Conservation (phyloP, 192 early-diverging fungal genomes). For the Linderina pennispora region DNA sequence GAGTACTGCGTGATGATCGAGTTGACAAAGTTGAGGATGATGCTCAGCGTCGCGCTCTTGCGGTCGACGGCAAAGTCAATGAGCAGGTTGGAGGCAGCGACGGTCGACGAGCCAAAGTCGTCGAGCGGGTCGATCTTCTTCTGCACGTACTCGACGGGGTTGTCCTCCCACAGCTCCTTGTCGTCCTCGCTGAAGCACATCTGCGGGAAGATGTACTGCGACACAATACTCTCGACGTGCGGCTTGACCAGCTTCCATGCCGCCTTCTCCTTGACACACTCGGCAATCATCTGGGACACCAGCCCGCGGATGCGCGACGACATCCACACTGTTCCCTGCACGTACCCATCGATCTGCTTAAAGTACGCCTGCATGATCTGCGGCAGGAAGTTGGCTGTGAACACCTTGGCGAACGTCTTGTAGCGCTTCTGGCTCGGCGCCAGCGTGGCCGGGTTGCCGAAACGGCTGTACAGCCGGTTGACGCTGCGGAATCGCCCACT, state of each 20-base stretch:
- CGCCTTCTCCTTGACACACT: slow-evolving; percentile 80
- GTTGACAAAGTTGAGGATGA: slow-evolving; percentile 77
- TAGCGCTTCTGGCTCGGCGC: slow-evolving; percentile 46
- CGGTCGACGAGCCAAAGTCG: slow-evolving; percentile 72
- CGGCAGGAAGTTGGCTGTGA: slow-evolving; percentile 86
- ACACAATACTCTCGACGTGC: slow-evolving; percentile 70
- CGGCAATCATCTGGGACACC: slow-evolving; percentile 68
- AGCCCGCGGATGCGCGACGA: slow-evolving; percentile 63
- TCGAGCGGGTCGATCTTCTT: slow-evolving; percentile 75
- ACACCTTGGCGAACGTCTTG: slow-evolving; percentile 69
- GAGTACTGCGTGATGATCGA: slow-evolving; percentile 62
- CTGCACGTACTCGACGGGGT: slow-evolving; percentile 89
- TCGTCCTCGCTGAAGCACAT: slow-evolving; percentile 85
- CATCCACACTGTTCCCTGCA: slow-evolving; percentile 66
- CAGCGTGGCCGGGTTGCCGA: slow-evolving; percentile 66
- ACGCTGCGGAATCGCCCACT: slow-evolving; percentile 90
- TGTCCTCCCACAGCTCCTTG: slow-evolving; percentile 85
- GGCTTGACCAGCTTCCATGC: slow-evolving; percentile 91
- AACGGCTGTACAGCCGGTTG: slow-evolving; percentile 72
- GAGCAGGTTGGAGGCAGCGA: slow-evolving; percentile 72
- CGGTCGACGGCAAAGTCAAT: slow-evolving; percentile 71
- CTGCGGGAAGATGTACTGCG: slow-evolving; percentile 90
- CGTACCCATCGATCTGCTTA: slow-evolving; percentile 72
- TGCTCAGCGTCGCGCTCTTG: slow-evolving; percentile 70
- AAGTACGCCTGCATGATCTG: slow-evolving; percentile 84